These are phyloP conservation scores for Dysphania ambrosioides DNA, from an alignment of 148 eudicot genomes.

Conservation along the genomic window DNA sequence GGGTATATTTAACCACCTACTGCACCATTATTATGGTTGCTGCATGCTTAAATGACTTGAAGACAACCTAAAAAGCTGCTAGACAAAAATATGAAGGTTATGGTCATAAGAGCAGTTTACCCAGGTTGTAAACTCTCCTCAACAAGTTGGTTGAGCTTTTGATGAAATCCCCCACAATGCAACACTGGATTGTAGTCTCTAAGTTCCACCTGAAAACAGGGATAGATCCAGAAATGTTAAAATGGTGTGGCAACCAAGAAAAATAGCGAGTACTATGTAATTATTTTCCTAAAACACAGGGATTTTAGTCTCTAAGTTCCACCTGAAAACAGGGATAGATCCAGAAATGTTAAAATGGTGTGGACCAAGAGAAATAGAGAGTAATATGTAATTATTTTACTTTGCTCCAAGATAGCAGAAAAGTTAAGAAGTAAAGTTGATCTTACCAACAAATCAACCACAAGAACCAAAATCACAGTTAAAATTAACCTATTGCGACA, in stretches of 20 bases:
- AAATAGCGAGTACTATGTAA: too few relatives aligned
- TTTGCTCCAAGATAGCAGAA: neutral
- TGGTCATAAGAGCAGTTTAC: slow-evolving; percentile 33
- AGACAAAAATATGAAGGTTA: slow-evolving; percentile 9
- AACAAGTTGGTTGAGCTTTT: slow-evolving; percentile 59
- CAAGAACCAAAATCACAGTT: neutral
- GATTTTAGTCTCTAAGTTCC: slow-evolving; percentile 66
- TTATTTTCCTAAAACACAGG: too few relatives aligned
- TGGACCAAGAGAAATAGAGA: neutral
- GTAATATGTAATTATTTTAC: neutral
- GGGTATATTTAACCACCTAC: neutral
- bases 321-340: slow-evolving; percentile 37
- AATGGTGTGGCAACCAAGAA: neutral
- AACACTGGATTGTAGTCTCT: slow-evolving; percentile 69
- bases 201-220: slow-evolving; percentile 51
- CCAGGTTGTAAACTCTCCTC: slow-evolving; percentile 58
- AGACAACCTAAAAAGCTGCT: neutral
- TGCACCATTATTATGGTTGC: neutral
- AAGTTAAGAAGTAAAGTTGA: too few relatives aligned
- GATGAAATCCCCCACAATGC: slow-evolving; percentile 74
- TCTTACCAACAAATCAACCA: neutral
- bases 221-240: neutral
- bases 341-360: neutral
- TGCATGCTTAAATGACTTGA: neutral
- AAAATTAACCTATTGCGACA: neutral